These are phyloP conservation scores for Alectoria sarmentosa DNA, from an alignment of 495 filamentous ascomycete species.

Conservation along the genomic window DNA sequence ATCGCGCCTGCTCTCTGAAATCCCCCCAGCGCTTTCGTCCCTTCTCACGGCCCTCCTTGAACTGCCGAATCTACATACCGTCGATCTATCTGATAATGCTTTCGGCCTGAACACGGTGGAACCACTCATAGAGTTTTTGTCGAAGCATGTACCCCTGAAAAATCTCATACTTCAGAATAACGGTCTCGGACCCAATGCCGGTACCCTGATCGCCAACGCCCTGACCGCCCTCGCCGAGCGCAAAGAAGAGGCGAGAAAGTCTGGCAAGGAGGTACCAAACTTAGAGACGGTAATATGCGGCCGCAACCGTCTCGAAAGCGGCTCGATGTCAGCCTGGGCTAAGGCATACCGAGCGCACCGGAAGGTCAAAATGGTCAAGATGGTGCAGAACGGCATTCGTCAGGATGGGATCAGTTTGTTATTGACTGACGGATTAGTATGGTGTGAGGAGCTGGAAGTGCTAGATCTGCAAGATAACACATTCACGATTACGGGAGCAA, in stretches of 20 bases:
- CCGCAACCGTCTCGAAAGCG: constrained; percentile 90
- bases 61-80: constrained; percentile 73
- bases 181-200: constrained; percentile 87
- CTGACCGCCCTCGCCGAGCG: constrained; percentile 68
- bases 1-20: constrained; percentile 84
- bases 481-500: constrained; percentile 75
- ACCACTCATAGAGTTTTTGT: constrained; percentile 78
- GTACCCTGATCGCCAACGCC: constrained; percentile 74
- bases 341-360: constrained; percentile 73
- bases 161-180: constrained; percentile 97
- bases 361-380: constrained; percentile 74
- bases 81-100: constrained; percentile 96
- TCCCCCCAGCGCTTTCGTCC: constrained; percentile 77
- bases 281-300: constrained; percentile 95
- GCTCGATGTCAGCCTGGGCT: constrained; percentile 92
- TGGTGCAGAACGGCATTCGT: constrained; percentile 97
- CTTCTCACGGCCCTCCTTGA: constrained; percentile 81
- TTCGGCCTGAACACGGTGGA: constrained; percentile 90
- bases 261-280: constrained; percentile 59
- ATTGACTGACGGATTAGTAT: constrained; percentile 65
- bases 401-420: constrained; percentile 82
- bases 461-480: constrained; percentile 97
- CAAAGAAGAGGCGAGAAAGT: constrained; percentile 66
- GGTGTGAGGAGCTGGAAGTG: constrained; percentile 56
- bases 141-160: constrained; percentile 74